These are phyloP conservation scores for Mycosarcoma mackinlayi DNA, from an alignment of 1,284 basidiomycete genomes.

Conservation along the genomic window DNA sequence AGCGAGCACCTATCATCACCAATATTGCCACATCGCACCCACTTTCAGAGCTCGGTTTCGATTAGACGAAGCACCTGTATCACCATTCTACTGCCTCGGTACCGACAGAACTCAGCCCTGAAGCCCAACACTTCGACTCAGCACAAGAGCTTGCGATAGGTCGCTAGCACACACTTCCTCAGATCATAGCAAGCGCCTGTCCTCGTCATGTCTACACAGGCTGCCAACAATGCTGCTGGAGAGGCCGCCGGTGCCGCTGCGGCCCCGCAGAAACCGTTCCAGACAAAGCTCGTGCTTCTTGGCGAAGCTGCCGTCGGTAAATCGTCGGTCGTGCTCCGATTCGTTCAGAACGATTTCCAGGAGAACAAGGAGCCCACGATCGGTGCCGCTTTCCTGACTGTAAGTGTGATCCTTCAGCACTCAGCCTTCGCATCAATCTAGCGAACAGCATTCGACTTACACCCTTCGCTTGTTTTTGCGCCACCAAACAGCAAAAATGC, in stretches of 20 bases:
- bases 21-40: too few species aligned
- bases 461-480: neutral
- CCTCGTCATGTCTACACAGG: conserved; percentile 29
- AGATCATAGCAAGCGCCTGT: neutral
- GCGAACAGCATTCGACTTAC: neutral
- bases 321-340: conserved; percentile 97
- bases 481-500: conserved; percentile 71
- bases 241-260: conserved; percentile 28
- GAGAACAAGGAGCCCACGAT: conserved; percentile 98
- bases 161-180: conserved; percentile 2
- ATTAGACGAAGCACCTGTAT: too few species aligned
- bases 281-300: conserved; percentile 67
- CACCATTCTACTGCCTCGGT: neutral
- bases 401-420: conserved; percentile 20
- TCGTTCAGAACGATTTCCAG: conserved; percentile 94
- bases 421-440: neutral
- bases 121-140: too few species aligned
- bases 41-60: too few species aligned
- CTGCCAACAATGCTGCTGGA: conserved; percentile 14
- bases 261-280: conserved; percentile 63
- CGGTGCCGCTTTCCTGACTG: conserved; percentile 82
- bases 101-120: neutral
- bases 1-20: too few species aligned
- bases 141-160: neutral
- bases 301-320: conserved; percentile 98